Base-by-base conservation (phyloP, 495 filamentous ascomycete genomes). In the Gamarada debralockiae region DNA sequence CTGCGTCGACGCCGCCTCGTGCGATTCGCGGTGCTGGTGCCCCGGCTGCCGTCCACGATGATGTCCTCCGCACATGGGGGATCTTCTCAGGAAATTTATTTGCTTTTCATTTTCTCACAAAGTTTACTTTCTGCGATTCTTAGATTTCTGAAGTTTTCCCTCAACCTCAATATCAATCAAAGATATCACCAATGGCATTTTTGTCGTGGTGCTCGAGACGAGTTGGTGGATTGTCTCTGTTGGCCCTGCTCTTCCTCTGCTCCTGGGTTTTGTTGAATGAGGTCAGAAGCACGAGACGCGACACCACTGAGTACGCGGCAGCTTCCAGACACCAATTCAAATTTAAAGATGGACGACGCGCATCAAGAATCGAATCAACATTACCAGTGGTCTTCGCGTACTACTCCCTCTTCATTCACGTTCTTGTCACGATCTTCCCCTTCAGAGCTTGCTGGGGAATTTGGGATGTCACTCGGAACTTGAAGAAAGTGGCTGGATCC, bases 381-480 rank as follows among this genome's bases (percentile, higher is more conserved):
- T 17, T 40, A 18, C 14, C 37, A 6, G 5, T 40, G 9, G 6
- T 50, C 27, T 31, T 78, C 59, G 65, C 71, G 23, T 78, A 72
- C 59, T 81, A 81, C 64, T 73, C 70, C 56, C 62, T 79, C 24
- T 40, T 76, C 22, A 74, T 81, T 53, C 78, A 81, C 61, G 50
- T 78, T 36, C 53, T 78, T 41, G 74, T 77, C 53, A 71, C 73
- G 58, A 56, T 73, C 37, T 81, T 81, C 55, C 77, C 77, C 12
- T 55, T 79, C n/a, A 73, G 78, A 36, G 76, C 77, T 23, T 73
- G 70, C 67, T 81, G 67, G 68, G 73, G 77, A 29, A 64, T 81
- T 40, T 73, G 70, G 63, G 72, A 73, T 47, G 64, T 79, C 38
- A 76, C 71, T 6, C 13, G 39, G 2, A 44, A 23, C 37, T 18